phyloP scores from a whole-genome alignment of 2,329 filamentous ascomycete genomes.

The Apiospora hydei region DNA sequence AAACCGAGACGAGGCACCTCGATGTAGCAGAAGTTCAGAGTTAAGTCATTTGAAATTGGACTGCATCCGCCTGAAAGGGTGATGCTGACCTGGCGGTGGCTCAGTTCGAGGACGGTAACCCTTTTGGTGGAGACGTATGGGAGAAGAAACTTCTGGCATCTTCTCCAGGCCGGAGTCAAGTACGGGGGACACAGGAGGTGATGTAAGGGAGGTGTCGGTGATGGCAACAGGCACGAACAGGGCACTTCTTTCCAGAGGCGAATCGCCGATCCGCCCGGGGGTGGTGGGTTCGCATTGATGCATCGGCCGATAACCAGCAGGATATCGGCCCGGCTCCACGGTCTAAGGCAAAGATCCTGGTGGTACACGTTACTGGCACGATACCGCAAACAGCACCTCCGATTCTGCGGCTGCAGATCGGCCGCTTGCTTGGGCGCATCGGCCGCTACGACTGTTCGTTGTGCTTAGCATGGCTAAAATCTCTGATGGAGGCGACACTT shows the following conservation, averaged over 20 bases:
- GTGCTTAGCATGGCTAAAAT: neutral
- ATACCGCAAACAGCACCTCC: neutral
- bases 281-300: neutral
- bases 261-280: constrained; percentile 8
- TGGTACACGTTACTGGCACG: constrained; percentile 4
- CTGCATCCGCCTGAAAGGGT: neutral
- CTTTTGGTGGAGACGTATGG: neutral
- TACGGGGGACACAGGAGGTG: neutral
- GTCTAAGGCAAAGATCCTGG: constrained; percentile 11
- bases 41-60: neutral
- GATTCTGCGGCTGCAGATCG: neutral
- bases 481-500: neutral
- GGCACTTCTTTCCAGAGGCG: neutral
- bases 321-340: constrained; percentile 20
- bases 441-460: neutral
- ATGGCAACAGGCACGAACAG: neutral
- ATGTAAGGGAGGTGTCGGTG: constrained; percentile 4
- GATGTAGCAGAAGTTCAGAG: neutral
- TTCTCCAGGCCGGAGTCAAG: neutral
- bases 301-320: constrained; percentile 17
- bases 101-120: neutral
- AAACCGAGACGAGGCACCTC: neutral
- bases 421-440: constrained; percentile 9
- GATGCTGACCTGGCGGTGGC: neutral
- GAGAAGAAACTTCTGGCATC: neutral